Base-by-base conservation (phyloP, 495 filamentous ascomycete genomes). In the Beverwykella pulmonaria region DNA sequence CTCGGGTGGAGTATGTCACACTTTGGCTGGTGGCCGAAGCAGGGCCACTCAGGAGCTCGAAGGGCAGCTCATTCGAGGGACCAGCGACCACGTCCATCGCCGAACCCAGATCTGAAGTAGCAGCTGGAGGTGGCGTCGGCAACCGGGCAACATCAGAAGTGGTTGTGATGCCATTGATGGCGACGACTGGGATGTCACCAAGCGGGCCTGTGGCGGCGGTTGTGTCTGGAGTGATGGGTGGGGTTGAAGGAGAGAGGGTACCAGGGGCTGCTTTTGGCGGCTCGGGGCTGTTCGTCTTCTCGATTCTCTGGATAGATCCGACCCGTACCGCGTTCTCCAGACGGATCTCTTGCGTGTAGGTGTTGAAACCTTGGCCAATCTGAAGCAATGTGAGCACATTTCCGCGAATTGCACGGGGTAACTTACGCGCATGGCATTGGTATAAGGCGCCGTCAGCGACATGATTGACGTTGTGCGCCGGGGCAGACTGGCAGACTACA, bases 1-100 rank as follows among this genome's bases (percentile, higher is more conserved):
- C 61, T 1, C 71, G 55, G 6, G 74, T 74, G 2, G 72, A 74
- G 59, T 74, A 78, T n/a, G 76, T 75, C 10, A 78, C 75, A 30
- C 62, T 69, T 36, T 72, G 70, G 57, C 66, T 69, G 12, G 66
- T 66, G 8, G 26, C 59, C 4, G 66, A 57, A 9, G 46, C 32
- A 26, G 70, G 70, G 4, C 66, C 67, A 26, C 39, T 19, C 17
- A 62, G 50, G n/a, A 72, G 52, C 22, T 67, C 53, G 55, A 72
- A 69, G 17, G 57, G 61, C n/a, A 69, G 22, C 19, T 71, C 59
- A 27, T 56, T 22, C 5, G 15, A 6, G 22, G 58, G 50, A 1
- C 48, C 46, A 17, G 54, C 26, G 17, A 67, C 39, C 2, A 67
- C 32, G 41, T 59, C 59, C 9, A 58, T 22, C n/a, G 63, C 63